Evolutionary conservation across 257 asterid species (phyloP).

Genomic region (Marsdenia floribunda): DNA sequence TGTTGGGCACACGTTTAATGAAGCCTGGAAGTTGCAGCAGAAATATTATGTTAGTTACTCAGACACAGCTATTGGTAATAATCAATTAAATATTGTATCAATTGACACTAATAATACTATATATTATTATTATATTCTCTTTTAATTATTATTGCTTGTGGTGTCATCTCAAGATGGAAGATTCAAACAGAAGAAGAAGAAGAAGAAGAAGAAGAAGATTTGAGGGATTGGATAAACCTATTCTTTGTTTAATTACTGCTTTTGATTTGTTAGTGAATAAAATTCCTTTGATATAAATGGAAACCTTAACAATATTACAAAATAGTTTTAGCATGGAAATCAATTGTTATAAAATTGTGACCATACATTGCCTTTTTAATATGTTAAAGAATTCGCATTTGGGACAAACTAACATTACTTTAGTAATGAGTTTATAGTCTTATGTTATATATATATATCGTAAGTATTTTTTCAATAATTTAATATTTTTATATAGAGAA

Average conservation of each 20-base stretch:
- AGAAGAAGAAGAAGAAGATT: background rate
- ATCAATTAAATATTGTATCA: background rate
- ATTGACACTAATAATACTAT: too few relatives aligned
- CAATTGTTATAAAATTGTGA: background rate
- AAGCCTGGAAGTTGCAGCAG: background rate
- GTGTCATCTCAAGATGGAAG: background rate
- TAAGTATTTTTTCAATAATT: too few relatives aligned
- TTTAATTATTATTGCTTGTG: background rate
- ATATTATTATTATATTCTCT: too few relatives aligned
- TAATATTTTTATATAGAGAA: too few relatives aligned
- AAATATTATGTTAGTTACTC: slow-evolving; percentile 12
- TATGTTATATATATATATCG: too few relatives aligned
- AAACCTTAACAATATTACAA: background rate
- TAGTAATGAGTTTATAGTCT: too few relatives aligned
- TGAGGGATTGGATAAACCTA: background rate
- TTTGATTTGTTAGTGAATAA: background rate
- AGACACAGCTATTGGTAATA: slow-evolving; percentile 11
- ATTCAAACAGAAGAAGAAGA: background rate
- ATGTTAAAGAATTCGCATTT: too few relatives aligned
- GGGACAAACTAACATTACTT: too few relatives aligned
- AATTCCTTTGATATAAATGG: background rate
- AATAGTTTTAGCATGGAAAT: too few relatives aligned
- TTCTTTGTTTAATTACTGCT: too few relatives aligned
- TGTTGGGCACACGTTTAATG: background rate
- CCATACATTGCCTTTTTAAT: too few relatives aligned